Conservation (phyloP, 208 protist genomes). For the Wallacemonas sp. region DNA sequence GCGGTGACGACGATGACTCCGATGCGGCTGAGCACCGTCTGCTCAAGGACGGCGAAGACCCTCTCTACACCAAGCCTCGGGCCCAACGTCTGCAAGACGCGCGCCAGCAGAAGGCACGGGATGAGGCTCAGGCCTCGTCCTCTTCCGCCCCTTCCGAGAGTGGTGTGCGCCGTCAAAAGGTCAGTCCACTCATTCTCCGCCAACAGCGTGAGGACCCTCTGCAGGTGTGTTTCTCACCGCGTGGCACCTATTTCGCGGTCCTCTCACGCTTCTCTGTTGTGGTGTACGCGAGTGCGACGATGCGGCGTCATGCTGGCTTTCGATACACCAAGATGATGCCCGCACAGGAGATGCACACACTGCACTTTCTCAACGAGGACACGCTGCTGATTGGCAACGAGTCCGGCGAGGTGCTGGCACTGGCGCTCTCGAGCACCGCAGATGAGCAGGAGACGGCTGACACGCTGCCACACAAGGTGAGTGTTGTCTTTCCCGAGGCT, state of each 20-base stretch:
- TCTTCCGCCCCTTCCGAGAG: background rate
- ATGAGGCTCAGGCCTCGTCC: background rate
- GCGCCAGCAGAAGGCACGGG: constrained; percentile 17
- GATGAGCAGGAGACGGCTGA: background rate
- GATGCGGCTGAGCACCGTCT: too few relatives aligned
- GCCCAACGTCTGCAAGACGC: constrained; percentile 8
- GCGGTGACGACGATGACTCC: background rate
- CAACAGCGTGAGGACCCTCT: constrained; percentile 37
- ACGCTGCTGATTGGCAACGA: constrained; percentile 63
- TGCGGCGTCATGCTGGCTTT: constrained; percentile 29
- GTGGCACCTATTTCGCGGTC: constrained; percentile 41
- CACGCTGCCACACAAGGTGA: background rate
- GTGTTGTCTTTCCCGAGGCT: constrained; percentile 23
- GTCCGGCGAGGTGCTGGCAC: constrained; percentile 30
- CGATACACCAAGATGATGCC: constrained; percentile 11
- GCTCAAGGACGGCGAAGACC: background rate
- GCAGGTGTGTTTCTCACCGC: constrained; percentile 50
- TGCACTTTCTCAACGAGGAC: constrained; percentile 36
- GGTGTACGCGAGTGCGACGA: constrained; percentile 47
- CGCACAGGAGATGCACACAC: constrained; percentile 57
- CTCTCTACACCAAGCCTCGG: background rate
- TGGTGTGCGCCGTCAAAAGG: background rate
- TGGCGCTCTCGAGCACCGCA: background rate
- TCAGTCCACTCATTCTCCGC: background rate
- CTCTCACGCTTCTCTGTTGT: constrained; percentile 50